Base-by-base conservation (phyloP, 2,329 filamentous ascomycete genomes). In the Stemphylium vesicarium region DNA sequence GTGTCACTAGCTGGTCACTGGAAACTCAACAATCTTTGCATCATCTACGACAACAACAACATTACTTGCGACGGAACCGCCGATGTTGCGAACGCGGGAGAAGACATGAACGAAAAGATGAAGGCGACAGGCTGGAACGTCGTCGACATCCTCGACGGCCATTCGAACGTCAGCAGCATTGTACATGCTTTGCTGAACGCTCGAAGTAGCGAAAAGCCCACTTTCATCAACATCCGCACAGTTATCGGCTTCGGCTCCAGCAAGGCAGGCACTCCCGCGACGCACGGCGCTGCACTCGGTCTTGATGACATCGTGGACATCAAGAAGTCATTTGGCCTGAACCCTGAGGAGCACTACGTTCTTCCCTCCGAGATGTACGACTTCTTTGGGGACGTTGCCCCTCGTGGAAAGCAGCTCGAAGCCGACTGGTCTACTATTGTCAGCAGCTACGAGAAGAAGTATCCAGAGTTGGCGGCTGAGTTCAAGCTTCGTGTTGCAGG, bases 31-130 rank as follows among this genome's bases (percentile, higher is more conserved):
- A 86, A 86, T 66, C 71, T 86, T 4, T 79, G 78, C 10, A 71
- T 86, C 32, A 81, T 85, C 42, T 86, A 85, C 60, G 84, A 86
- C 60, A 85, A 86, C 69, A 85, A 86, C 70, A 80, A 84, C 59
- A 76, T 86, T 46, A 85, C 83, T 3, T 85, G 83, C 60, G 84
- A 85, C 55, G 84, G 84, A 12, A 77, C 66, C 80, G 77, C 58
- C 12, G 80, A 84, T 43, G 76, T 85, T 2, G 68, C 76, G 7
- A 74, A 68, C 0, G 75, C 84, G 24, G 79, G 22, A 24, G 22
- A 24, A 24, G 22, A 24, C 22, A 24, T 24, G 4, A 24, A 24
- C 22, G 22, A 24, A 24, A 24, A 24, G 22, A 24, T 24, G 22
- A 24, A 24, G 22, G 22, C 22, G 22, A 24, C 22, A 24, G 22